Evolutionary conservation across 2,329 filamentous ascomycete genomes (phyloP).

Genomic region (Neonectria sp.): DNA sequence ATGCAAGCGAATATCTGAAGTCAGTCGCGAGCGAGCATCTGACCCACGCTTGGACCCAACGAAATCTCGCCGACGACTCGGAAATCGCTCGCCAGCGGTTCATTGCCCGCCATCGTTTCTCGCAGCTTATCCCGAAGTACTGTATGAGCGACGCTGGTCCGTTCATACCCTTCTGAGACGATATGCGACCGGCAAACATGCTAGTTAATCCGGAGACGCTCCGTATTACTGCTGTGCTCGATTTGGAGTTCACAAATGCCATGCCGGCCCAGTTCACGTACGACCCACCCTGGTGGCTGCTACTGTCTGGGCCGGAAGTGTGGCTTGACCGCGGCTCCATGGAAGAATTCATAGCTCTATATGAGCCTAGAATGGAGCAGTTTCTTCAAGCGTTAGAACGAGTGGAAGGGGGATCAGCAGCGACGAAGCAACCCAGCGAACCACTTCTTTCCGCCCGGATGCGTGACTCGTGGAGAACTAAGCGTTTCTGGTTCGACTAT

Average conservation of each 20-base stretch:
- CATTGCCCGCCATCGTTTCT: slow-evolving; percentile 52
- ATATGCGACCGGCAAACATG: slow-evolving; percentile 57
- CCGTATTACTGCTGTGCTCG: slow-evolving; percentile 54
- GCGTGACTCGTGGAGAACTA: slow-evolving; percentile 37
- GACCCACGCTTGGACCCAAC: slow-evolving; percentile 48
- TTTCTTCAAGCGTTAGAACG: slow-evolving; percentile 54
- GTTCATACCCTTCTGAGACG: slow-evolving; percentile 57
- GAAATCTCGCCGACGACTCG: slow-evolving; percentile 49
- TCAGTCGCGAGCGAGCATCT: slow-evolving; percentile 47
- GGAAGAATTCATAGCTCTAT: slow-evolving; percentile 45
- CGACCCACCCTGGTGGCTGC: slow-evolving; percentile 58
- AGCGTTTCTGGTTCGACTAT: slow-evolving; percentile 56
- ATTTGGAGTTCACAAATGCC: slow-evolving; percentile 59
- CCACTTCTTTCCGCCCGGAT: slow-evolving; percentile 13
- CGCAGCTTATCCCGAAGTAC: slow-evolving; percentile 51
- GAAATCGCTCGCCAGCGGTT: slow-evolving; percentile 49
- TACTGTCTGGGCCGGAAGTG: slow-evolving; percentile 45
- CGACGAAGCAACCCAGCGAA: background rate
- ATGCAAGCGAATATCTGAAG: slow-evolving; percentile 51
- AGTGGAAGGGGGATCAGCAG: slow-evolving; percentile 38
- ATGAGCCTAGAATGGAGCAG: slow-evolving; percentile 53
- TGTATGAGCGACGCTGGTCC: slow-evolving; percentile 50
- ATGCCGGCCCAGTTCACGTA: slow-evolving; percentile 57
- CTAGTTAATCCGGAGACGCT: slow-evolving; percentile 55
- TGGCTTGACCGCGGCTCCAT: slow-evolving; percentile 42